Percentiles rank a stretch among this genome's conserved stretches.
Evolutionary conservation across 768 basidiomycete species (phyloP).

Genomic region (Pleurotus giganteus): DNA sequence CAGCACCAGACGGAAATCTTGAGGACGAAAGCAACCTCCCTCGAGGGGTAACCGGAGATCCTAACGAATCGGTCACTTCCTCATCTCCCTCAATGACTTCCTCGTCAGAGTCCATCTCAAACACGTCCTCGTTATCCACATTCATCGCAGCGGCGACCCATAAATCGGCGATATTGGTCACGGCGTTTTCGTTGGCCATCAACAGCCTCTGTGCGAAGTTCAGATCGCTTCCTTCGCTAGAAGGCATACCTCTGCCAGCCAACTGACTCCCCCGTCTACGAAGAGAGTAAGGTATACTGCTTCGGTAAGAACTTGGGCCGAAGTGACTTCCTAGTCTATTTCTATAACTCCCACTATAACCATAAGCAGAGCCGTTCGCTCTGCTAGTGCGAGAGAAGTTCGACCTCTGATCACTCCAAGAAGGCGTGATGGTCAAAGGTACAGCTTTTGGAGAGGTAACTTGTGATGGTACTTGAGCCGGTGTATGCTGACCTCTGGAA

Average conservation of each 20-base stretch:
- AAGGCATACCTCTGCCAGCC: slow-evolving; percentile 40
- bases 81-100: slow-evolving; percentile 33
- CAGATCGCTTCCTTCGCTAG: slow-evolving; percentile 47
- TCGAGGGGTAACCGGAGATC: slow-evolving; percentile 20
- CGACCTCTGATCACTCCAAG: slow-evolving; percentile 41
- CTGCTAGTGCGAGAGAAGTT: slow-evolving; percentile 58
- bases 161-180: slow-evolving; percentile 91
- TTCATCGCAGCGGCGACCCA: slow-evolving; percentile 99
- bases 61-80: slow-evolving; percentile 20
- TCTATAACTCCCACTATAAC: slow-evolving; percentile 61
- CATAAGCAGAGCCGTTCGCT: slow-evolving; percentile 77
- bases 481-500: slow-evolving; percentile 44
- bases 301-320: slow-evolving; percentile 41
- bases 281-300: slow-evolving; percentile 55
- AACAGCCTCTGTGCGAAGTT: slow-evolving; percentile 87
- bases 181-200: slow-evolving; percentile 93
- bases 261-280: slow-evolving; percentile 50
- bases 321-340: slow-evolving; percentile 52
- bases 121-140: slow-evolving; percentile 85
- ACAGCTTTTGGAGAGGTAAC: slow-evolving; percentile 5
- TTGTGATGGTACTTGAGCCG: slow-evolving; percentile 5
- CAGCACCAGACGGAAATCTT: slow-evolving; percentile 25
- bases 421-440: slow-evolving; percentile 20
- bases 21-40: slow-evolving; percentile 16
- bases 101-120: slow-evolving; percentile 54